Evolutionary conservation across 371 early-diverging fungal species (phyloP), one percentile per base, ranked within the genome.

Genomic region (Actinomortierella wolfii): DNA sequence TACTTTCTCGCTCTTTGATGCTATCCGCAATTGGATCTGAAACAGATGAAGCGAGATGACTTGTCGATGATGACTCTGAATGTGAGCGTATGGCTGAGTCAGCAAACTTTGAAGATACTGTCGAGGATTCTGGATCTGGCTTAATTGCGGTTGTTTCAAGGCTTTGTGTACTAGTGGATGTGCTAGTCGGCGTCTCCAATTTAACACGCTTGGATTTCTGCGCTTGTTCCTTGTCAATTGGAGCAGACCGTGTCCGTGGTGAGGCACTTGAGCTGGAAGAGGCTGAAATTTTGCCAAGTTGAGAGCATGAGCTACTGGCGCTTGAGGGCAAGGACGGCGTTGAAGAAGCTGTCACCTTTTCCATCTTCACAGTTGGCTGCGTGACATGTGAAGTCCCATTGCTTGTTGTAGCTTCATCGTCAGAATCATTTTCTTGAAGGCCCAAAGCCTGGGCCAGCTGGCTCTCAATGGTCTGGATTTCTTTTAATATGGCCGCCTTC

Each of bases 401-500:
- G 34, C 34, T 34, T 34, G 34, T 11, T 34, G 49, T 64, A 0
- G 15, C 18, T 20, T 63, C 66, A 18, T 34, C 28, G 17, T 62
- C 51, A 55, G 64, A 64, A 5, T 53, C 46, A 28, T 63, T 58
- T 21, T 59, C 74, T 13, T 63, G 23, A 20, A 73, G 51, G 1
- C 74, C 74, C 13, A 73, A 57, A 0, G 51, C 64, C 25, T 54
- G 18, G 3, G 74, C 67, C 4, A 73, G 25, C 26, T 59, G 28
- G n/a, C 40, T 13, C 48, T 73, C 67, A 6, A 73, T 46, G 13
- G 5, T 1, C 11, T 43, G 11, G 21, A 73, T 73, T 47, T 73
- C 67, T 13, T 53, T 34, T 34, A 4, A 11, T 6, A 34, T 4
- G 7, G 34, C 34, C 11, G 34, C 34, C 11, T 34, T 34, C 34